Percentiles rank a stretch among this genome's conserved stretches.
These are phyloP conservation scores for Rhodotorula sp. DNA, from an alignment of 1,284 basidiomycete genomes.

Conservation along the genomic window DNA sequence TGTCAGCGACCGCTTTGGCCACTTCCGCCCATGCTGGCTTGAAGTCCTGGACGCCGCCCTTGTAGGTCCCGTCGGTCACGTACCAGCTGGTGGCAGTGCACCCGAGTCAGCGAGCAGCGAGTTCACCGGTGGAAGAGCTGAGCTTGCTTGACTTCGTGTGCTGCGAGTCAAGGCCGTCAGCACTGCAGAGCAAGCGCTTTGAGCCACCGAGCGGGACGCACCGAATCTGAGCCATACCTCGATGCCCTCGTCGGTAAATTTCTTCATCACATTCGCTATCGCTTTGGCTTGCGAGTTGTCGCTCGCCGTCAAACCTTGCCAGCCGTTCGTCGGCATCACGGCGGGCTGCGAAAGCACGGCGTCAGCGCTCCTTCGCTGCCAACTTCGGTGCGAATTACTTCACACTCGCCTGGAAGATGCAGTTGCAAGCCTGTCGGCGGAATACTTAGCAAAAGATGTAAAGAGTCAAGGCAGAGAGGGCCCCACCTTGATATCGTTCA, in stretches of 20 bases:
- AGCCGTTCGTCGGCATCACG: slow-evolving; percentile 42
- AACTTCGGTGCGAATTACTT: no score
- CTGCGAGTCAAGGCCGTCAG: background rate
- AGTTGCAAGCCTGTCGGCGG: slow-evolving; percentile 20
- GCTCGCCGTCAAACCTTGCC: slow-evolving; percentile 38
- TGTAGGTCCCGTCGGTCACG: slow-evolving; percentile 42
- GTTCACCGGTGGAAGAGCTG: background rate
- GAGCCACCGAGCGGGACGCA: slow-evolving; percentile 28
- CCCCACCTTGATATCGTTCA: slow-evolving; percentile 18
- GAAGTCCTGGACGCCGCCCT: slow-evolving; percentile 45
- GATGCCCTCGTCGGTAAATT: slow-evolving; percentile 50
- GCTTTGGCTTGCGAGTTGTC: slow-evolving; percentile 47
- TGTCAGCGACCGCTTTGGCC: slow-evolving; percentile 43
- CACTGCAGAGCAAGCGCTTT: no score
- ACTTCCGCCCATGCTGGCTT: slow-evolving; percentile 49
- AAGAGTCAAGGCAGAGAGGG: no score
- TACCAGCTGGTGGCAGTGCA: background rate
- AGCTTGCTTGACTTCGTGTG: slow-evolving; percentile 46
- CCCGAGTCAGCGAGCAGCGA: no score
- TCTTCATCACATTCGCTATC: slow-evolving; percentile 49
- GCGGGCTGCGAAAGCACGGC: slow-evolving; percentile 11
- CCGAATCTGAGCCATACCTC: slow-evolving; percentile 50
- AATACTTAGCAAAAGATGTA: background rate
- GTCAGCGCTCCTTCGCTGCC: no score
- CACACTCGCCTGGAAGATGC: slow-evolving; percentile 28